Percentiles rank a stretch among this genome's conserved stretches.
Evolutionary conservation across 352 stramenopile genomes (phyloP).

Genomic region (Globisporangium polare): DNA sequence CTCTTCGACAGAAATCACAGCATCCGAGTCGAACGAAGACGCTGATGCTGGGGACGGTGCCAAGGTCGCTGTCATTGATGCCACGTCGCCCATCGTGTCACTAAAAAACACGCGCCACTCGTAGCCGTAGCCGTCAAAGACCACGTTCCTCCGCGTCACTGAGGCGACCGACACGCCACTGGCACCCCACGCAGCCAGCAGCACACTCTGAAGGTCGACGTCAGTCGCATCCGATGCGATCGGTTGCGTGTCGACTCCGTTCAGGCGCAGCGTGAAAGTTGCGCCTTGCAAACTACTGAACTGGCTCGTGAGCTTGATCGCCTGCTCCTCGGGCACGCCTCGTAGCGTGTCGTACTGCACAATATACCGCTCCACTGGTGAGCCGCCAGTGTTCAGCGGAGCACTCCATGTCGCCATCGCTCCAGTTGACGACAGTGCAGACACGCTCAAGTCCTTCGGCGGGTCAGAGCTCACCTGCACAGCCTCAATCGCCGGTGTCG

Average conservation of each 20-base stretch:
- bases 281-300: slow-evolving; percentile 28
- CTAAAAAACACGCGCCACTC: slow-evolving; percentile 71
- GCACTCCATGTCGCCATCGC: slow-evolving; percentile 50
- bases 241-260: slow-evolving; percentile 5
- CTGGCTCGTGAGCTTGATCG: slow-evolving; percentile 35
- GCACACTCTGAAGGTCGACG: slow-evolving; percentile 22
- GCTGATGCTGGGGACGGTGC: not conserved
- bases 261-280: slow-evolving; percentile 32
- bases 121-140: slow-evolving; percentile 54
- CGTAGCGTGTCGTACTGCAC: slow-evolving; percentile 63
- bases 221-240: slow-evolving; percentile 43
- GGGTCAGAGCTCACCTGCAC: slow-evolving; percentile 33
- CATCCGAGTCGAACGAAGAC: slow-evolving; percentile 16
- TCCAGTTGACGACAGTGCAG: slow-evolving; percentile 23
- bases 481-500: slow-evolving; percentile 60
- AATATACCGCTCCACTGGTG: slow-evolving; percentile 35
- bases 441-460: slow-evolving; percentile 47
- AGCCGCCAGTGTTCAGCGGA: slow-evolving; percentile 52
- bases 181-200: slow-evolving; percentile 10
- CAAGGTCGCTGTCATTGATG: slow-evolving; percentile 22
- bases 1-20: slow-evolving; percentile 36
- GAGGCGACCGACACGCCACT: slow-evolving; percentile 7
- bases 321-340: slow-evolving; percentile 59
- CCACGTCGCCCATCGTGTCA: slow-evolving; percentile 47
- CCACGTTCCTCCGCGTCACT: slow-evolving; percentile 40